A percentile compares a stretch with the other conserved stretches of the same genome.
Evolutionary conservation across 2,329 filamentous ascomycete species (phyloP).

Genomic region (Hypomyces perniciosus): DNA sequence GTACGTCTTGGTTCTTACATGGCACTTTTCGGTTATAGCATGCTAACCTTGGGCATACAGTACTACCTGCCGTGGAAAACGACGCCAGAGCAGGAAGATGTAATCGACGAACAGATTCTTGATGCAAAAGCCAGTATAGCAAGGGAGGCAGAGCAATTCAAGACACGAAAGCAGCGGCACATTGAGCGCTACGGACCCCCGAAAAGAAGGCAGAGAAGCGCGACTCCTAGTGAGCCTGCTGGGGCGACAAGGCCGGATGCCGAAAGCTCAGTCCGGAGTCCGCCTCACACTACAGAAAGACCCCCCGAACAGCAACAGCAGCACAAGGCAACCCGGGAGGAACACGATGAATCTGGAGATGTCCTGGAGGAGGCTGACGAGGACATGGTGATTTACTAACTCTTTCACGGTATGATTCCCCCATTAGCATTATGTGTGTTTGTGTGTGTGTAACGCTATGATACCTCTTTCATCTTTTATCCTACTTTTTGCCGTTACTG

Average conservation of each 20-base stretch:
- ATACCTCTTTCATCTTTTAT: neutral
- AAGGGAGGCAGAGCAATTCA: conserved; percentile 59
- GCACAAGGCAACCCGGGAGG: conserved; percentile 30
- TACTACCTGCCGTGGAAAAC: conserved; percentile 83
- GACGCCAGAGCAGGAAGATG: conserved; percentile 60
- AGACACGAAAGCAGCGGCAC: conserved; percentile 39
- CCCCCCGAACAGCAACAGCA: neutral
- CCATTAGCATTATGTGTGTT: neutral
- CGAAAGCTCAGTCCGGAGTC: conserved; percentile 12
- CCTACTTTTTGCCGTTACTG: neutral
- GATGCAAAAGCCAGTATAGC: conserved; percentile 59
- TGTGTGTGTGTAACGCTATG: conserved; percentile 4
- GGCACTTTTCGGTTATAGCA: neutral
- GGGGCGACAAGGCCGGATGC: conserved; percentile 12
- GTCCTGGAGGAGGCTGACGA: conserved; percentile 80
- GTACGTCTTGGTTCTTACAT: conserved; percentile 46
- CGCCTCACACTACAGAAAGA: neutral
- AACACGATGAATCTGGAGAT: conserved; percentile 67
- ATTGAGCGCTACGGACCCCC: conserved; percentile 21
- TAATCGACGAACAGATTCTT: conserved; percentile 63
- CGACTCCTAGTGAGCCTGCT: conserved; percentile 29
- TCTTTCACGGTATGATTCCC: conserved; percentile 2
- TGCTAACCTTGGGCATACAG: conserved; percentile 37
- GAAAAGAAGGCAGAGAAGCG: conserved; percentile 9
- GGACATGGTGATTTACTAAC: conserved; percentile 83